Percentiles rank a stretch among this genome's conserved stretches.
These are phyloP conservation scores for Codiaeum variegatum DNA, from an alignment of 441 rosid species.

Conservation along the genomic window DNA sequence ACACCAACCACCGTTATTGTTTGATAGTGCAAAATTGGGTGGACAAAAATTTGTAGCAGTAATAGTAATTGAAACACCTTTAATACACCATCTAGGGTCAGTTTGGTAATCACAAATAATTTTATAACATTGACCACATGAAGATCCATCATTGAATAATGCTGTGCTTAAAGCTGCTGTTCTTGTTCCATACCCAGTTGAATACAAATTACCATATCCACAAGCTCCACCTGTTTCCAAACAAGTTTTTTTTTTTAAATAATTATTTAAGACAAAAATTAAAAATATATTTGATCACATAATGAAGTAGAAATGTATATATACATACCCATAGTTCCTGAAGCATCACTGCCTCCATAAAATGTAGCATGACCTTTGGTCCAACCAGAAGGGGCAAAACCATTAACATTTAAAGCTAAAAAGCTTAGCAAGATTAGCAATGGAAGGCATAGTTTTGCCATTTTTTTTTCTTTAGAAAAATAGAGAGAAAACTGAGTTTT, in stretches of 20 bases:
- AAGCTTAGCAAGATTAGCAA: slow-evolving; percentile 34
- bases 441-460: slow-evolving; percentile 37
- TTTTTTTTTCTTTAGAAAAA: slow-evolving; percentile 20
- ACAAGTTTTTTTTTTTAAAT: too few relatives aligned
- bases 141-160: slow-evolving; percentile 55
- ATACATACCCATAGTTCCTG: slow-evolving; percentile 87
- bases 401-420: slow-evolving; percentile 31
- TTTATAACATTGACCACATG: slow-evolving; percentile 66
- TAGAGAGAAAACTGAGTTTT: background rate
- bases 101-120: slow-evolving; percentile 45
- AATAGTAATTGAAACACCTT: slow-evolving; percentile 45
- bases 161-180: slow-evolving; percentile 76
- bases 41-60: slow-evolving; percentile 74
- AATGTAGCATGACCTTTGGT: slow-evolving; percentile 82
- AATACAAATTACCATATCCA: slow-evolving; percentile 62
- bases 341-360: slow-evolving; percentile 92
- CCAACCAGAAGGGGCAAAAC: slow-evolving; percentile 63
- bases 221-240: slow-evolving; percentile 58
- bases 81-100: slow-evolving; percentile 55
- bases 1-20: slow-evolving; percentile 62
- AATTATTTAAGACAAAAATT: too few relatives aligned
- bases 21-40: slow-evolving; percentile 55
- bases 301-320: background rate
- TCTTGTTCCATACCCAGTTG: slow-evolving; percentile 59
- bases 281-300: too few relatives aligned